Base-by-base conservation (phyloP, 257 asterid genomes). In the Primulina huaijiensis region DNA sequence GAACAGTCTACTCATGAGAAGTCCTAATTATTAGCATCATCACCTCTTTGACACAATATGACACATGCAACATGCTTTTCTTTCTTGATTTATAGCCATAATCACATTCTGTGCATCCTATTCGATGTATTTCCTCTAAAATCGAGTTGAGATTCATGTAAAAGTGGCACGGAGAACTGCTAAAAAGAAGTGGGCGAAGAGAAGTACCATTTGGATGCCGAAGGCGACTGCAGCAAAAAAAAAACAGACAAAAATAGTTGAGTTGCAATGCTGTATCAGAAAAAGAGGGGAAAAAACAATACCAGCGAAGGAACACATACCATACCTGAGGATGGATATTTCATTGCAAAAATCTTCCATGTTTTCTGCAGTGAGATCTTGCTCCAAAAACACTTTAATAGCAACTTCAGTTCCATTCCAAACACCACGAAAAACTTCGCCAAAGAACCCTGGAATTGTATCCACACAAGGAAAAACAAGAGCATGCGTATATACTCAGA, bases 341-440 rank as follows among this genome's bases (percentile, higher is more conserved):
- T 94, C 99, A 63, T 94, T 91, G 88, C 99, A 94, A 71, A 94
- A 94, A 72, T 94, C 99, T 85, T 91, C 97, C 97, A 94, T 94
- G 72, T 94, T 94, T 85, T 94, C 99, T 60, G 91, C 95, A 63
- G 97, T 94, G 75, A 94, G 95, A 77, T 94, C 99, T 84, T 94
- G 99, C 87, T 91, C 99, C 85, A 94, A 74, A 79, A 94, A 94
- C 76, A 91, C 92, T 84, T 94, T 94, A 76, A 94, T 84, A 53
- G 99, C 99, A 77, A 94, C 99, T 73, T 91, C 96, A 52, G 96
- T 91, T 60, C 99, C 99, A 78, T 94, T 91, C 99, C 99, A 94
- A 77, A 81, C 72, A 75, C 99, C 99, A 70, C 96, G 97, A 69
- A 94, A 94, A 77, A 94, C 99, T 83, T 94, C 99, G 50, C 99